Base-by-base conservation (phyloP, 371 early-diverging fungal genomes). In the Mucor plumbeus region DNA sequence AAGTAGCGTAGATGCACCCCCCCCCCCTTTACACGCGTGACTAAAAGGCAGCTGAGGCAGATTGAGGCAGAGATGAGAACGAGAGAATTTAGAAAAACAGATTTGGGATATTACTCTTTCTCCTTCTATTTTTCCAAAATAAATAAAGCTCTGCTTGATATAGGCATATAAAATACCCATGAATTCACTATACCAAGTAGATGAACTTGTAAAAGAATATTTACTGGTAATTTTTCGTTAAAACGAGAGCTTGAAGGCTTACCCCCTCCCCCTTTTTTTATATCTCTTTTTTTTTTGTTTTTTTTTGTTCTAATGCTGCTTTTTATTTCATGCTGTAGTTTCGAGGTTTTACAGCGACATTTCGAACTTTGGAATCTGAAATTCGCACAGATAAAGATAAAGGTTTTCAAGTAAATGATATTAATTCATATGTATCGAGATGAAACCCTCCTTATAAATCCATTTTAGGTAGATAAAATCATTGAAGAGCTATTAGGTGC, bases 161-260 rank as follows among this genome's bases (percentile, higher is more conserved):
- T 17, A 55, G 33, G 33, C 34, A 38, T 8, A 50, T 59, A 40
- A 26, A 36, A 11, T 47, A 58, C 13, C 10, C 31, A 88, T 88
- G 88, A 88, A 87, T 66, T 87, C 88, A 54, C 77, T 88, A 59
- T 75, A 80, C 47, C 88, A 90, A 70, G 85, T 90, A 53, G 90
- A 90, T 70, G 90, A 90, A 53, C 82, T 90, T 61, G 83, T 90
- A 60, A 88, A 87, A 70, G 90, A 90, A 69, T 90, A 90, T 70
- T 78, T 90, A 57, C 63, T 90, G 70, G 90, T 87, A 87, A 75
- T 17, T 17, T 19, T 38, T 59, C 33, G 26, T 26, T 26, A 26
- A 26, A 26, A 26, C 26, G 26, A 26, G 26, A 26, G 26, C 26
- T 26, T 26, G 26, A 44, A 44, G 36, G 36, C 39, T 26, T 3